Evolutionary conservation across 2,329 filamentous ascomycete species (phyloP), one percentile per base, ranked within the genome.

Genomic region (Sarocladiaceae sp.): DNA sequence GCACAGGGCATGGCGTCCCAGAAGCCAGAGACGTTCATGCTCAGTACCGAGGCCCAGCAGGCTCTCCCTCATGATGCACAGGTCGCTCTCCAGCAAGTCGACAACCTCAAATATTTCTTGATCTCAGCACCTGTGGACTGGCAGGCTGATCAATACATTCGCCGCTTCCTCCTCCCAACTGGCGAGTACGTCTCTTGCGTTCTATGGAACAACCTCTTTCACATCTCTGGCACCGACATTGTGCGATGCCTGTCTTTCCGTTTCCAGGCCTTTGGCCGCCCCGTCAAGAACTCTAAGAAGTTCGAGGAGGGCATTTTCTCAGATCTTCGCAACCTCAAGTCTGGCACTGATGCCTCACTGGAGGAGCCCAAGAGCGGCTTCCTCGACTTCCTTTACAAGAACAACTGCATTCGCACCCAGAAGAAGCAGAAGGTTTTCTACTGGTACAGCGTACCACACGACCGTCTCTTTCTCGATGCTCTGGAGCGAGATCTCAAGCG

Each of bases 341-440:
- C 93, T 19, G 93, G 93, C 53, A 97, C 91, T 57, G 93, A 98
- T 73, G 93, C 93, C 40, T 96, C 93, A 33, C 81, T 98, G 48
- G 93, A 98, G 69, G 93, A 98, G 73, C 93, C 93, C 45, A 98
- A 98, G 77, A 97, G 91, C 69, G 84, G 87, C 2, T 98, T 98
- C 70, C 79, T 98, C 50, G 93, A 98, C 68, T 98, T 97, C 65
- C 76, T 98, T 34, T 98, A 98, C 81, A 98, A 98, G 78, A 98
- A 98, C 79, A 98, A 98, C 74, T 98, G 93, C 77, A 98, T 98
- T 57, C 84, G 93, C 56, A 98, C 93, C 29, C 93, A 98, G 68
- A 98, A 98, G 82, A 98, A 98, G 78, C 93, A 98, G 63, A 98
- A 98, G 75, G 93, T 98, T 53, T 98, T 98, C 62, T 98, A 97